Base-by-base conservation (phyloP, 2,329 filamentous ascomycete genomes). In the Fusarium sp. region DNA sequence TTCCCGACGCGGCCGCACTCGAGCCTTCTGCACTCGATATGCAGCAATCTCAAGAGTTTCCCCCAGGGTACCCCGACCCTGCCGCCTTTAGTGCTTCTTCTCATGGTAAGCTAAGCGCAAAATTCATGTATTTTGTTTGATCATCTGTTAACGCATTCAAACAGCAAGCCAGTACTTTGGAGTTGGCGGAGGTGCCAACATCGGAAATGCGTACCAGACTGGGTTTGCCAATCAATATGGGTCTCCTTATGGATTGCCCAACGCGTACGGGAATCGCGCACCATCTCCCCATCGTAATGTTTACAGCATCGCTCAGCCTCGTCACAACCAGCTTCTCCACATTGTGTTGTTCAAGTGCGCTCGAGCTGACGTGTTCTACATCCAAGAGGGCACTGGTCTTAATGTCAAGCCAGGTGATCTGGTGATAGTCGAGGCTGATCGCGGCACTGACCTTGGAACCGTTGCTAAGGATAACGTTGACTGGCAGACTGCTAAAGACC, bases 331-430 rank as follows among this genome's bases (percentile, higher is more conserved):
- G 79, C 86, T 91, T 12, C 86, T 97, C 13, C 95, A 95, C 80
- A 92, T 99, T 58, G 95, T 99, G 20, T 90, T 95, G 11, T 99
- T 99, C 89, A 99, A 99, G 82, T 98, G 95, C 80, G 94, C 94
- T 39, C 90, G 96, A 69, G 95, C 95, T 41, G 96, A 98, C 78
- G 94, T 98, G 14, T 99, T 98, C 81, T 98, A 97, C 81, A 94
- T 98, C 38, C 95, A 97, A 80, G 95, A 98, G 80, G 95, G 95
- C 68, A 98, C 95, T 10, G 96, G 96, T 6, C 87, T 99, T 36
- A 93, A 93, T 25, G 93, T 98, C 59, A 96, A 95, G 77, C 91
- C 92, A 22, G 96, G 96, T 36, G 96, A 99, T 79, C 86, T 98
- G 57, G 97, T 99, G 68, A 98, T 99, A 74, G 95, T 98, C 22